These are phyloP conservation scores for Penicillium sp. DNA, from an alignment of 2,329 filamentous ascomycete species.

Conservation along the genomic window DNA sequence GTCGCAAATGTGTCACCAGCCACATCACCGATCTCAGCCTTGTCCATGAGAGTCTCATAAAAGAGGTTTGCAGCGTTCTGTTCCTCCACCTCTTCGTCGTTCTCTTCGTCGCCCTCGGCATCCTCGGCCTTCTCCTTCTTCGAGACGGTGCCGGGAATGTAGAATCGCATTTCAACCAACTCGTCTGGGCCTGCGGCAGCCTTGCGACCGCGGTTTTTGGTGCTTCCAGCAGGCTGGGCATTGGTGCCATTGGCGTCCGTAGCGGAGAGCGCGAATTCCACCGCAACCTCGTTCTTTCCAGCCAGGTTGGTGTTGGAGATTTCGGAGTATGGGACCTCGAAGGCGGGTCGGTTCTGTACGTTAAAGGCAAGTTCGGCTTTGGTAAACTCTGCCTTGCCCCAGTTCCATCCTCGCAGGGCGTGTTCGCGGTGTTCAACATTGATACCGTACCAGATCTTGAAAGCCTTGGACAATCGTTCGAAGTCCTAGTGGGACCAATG, in stretches of 20 bases:
- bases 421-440: conserved; percentile 91
- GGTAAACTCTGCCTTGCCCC: conserved; percentile 96
- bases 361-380: conserved; percentile 96
- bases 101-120: conserved; percentile 66
- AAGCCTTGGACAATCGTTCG: conserved; percentile 85
- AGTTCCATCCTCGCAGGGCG: conserved; percentile 95
- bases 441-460: conserved; percentile 98
- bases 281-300: conserved; percentile 94
- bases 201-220: conserved; percentile 77
- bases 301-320: conserved; percentile 97
- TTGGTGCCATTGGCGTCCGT: conserved; percentile 74
- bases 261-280: conserved; percentile 81
- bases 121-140: conserved; percentile 69
- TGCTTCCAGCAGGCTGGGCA: conserved; percentile 69
- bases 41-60: conserved; percentile 96
- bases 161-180: conserved; percentile 97
- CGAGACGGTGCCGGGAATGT: conserved; percentile 87
- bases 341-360: conserved; percentile 92
- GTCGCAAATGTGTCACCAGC: conserved; percentile 98
- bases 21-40: conserved; percentile 97
- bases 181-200: conserved; percentile 87
- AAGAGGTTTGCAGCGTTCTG: conserved; percentile 97
- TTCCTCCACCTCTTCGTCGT: conserved; percentile 73
- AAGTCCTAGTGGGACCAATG: conserved; percentile 63
- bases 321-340: conserved; percentile 95